Conservation (phyloP, 2,329 filamentous ascomycete genomes). For the Calonectria honghensis region DNA sequence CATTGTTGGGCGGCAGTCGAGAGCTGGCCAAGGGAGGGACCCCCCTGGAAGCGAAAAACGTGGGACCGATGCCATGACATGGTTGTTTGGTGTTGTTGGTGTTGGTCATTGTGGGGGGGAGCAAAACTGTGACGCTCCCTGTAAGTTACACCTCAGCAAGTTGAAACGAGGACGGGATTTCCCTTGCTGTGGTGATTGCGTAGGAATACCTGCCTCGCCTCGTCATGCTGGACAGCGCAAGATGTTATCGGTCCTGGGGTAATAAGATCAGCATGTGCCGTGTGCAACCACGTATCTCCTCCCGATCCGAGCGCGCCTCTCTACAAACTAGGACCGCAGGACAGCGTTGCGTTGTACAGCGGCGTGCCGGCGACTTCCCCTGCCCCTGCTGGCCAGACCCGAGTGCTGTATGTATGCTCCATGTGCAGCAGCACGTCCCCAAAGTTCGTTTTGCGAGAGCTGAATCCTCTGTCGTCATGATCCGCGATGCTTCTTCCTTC, state of each 20-base stretch:
- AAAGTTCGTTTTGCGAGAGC: slow-evolving; percentile 11
- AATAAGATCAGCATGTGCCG: slow-evolving; percentile 15
- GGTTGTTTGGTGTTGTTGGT: slow-evolving; percentile 6
- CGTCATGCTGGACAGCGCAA: slow-evolving; percentile 4
- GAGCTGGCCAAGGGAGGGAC: not conserved
- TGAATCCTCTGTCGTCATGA: slow-evolving; percentile 8
- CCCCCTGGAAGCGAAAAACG: slow-evolving; percentile 23
- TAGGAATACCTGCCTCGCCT: slow-evolving; percentile 6
- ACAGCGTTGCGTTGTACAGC: slow-evolving; percentile 17
- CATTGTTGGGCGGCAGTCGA: slow-evolving; percentile 17
- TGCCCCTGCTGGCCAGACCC: not conserved
- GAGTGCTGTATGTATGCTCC: not conserved
- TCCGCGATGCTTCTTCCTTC: not conserved
- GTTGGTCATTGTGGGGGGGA: slow-evolving; percentile 1
- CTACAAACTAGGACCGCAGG: slow-evolving; percentile 21
- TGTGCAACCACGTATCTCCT: slow-evolving; percentile 15
- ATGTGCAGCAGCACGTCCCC: slow-evolving; percentile 21
- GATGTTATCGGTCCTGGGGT: slow-evolving; percentile 8
- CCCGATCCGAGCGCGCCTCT: slow-evolving; percentile 16
- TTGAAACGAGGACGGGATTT: slow-evolving; percentile 22
- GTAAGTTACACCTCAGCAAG: slow-evolving; percentile 1
- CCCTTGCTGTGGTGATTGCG: slow-evolving; percentile 17
- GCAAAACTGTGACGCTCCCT: slow-evolving; percentile 9
- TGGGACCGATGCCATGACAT: slow-evolving; percentile 22
- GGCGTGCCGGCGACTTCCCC: not conserved